A percentile compares a stretch with the other conserved stretches of the same genome.
These are phyloP conservation scores for Penicillium sp. DNA, from an alignment of 2,329 filamentous ascomycete species.

Conservation along the genomic window DNA sequence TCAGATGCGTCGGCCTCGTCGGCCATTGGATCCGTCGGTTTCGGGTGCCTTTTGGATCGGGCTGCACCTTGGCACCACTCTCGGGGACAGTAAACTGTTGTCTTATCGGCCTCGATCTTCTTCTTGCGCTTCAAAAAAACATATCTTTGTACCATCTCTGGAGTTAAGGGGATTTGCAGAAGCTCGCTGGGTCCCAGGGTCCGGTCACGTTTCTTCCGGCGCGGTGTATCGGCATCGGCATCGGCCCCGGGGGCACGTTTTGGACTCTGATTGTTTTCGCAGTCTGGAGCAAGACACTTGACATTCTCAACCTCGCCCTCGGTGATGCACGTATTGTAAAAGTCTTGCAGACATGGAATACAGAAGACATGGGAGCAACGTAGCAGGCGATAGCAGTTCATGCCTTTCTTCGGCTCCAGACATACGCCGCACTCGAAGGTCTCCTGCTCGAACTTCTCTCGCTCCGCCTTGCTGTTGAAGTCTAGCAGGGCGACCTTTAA, in stretches of 20 bases:
- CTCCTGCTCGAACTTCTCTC: slow-evolving; percentile 69
- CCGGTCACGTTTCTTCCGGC: slow-evolving; percentile 57
- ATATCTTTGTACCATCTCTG: slow-evolving; percentile 74
- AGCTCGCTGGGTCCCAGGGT: slow-evolving; percentile 79
- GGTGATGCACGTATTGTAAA: slow-evolving; percentile 80
- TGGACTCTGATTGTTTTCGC: slow-evolving; percentile 58
- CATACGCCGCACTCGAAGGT: slow-evolving; percentile 88
- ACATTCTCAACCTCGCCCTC: slow-evolving; percentile 77
- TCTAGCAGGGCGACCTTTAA: slow-evolving; percentile 68
- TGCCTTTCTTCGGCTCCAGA: slow-evolving; percentile 85
- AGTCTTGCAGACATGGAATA: slow-evolving; percentile 76
- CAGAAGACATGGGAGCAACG: slow-evolving; percentile 92
- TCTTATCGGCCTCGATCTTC: slow-evolving; percentile 84
- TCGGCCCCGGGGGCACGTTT: slow-evolving; percentile 12
- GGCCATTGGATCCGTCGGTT: slow-evolving; percentile 62
- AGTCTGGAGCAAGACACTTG: slow-evolving; percentile 73
- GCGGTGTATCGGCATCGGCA: slow-evolving; percentile 37
- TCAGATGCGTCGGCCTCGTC: slow-evolving; percentile 48
- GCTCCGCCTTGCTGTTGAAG: slow-evolving; percentile 69
- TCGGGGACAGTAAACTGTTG: slow-evolving; percentile 86
- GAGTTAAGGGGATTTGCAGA: slow-evolving; percentile 65
- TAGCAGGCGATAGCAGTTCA: slow-evolving; percentile 71
- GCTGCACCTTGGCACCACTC: slow-evolving; percentile 90
- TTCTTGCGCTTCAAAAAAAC: slow-evolving; percentile 88
- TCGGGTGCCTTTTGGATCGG: slow-evolving; percentile 66